Evolutionary conservation across 1,284 basidiomycete genomes (phyloP), one percentile per base, ranked within the genome.

Genomic region (Rugosomyces carneus): DNA sequence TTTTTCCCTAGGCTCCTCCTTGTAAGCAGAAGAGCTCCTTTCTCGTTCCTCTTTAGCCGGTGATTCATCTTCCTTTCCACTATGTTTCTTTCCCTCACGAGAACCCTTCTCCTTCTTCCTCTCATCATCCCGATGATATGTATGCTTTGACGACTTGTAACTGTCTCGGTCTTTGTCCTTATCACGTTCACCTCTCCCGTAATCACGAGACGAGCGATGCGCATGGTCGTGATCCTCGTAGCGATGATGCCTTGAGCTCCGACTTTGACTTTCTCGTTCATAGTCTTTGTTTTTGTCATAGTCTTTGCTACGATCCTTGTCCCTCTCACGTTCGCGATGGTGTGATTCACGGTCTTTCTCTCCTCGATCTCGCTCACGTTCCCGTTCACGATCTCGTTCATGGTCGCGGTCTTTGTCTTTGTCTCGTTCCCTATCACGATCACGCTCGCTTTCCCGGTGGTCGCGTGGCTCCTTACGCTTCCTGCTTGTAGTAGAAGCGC

Each of bases 401-500:
- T 39, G 31, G 15, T 63, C 52, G 42, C 55, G 48, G 11, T 57
- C 55, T n/a, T 53, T 47, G 18, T 57, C 67, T 24, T 59, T 57
- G n/a, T 70, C 66, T 26, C 63, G 57, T 16, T 64, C 65, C 23
- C 56, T 38, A 10, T 65, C 68, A 34, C 63, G 63, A 13, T 72
- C 72, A n/a, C 72, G 65, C 23, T 73, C 70, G n/a, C 68, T 61
- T 3, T 75, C 73, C 2, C 68, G 62, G 2, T 69, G 59, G 21
- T 83, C 76, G 24, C 73, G 72, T 23, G 83, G 84, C 52, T 90
- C 86, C 60, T 88, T 87, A 49, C 86, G 77, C 54, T 75, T 81
- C 44, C 87, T 72, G 54, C 84, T 85, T 0, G 84, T 84, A 0
- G 80, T 80, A 0, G 85, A 89, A 1, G 71, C 84, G 1, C 86